Conservation (phyloP, 176 grass and related monocot genomes). For the Olyra latifolia region DNA sequence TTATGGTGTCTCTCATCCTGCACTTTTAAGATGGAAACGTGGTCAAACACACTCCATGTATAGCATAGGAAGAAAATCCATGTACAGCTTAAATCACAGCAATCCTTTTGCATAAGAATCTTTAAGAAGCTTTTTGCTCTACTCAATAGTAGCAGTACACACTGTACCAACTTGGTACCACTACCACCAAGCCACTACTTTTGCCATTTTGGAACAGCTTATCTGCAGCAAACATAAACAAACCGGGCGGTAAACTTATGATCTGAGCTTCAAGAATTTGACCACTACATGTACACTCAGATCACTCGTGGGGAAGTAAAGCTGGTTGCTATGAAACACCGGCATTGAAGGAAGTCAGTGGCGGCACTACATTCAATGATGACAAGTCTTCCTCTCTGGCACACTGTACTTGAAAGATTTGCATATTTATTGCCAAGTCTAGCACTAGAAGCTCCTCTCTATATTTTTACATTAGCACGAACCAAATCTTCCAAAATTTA, state of each 20-base stretch:
- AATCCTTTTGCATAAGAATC: not conserved
- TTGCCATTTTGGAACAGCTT: not conserved
- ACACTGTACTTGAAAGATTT: constrained; percentile 42
- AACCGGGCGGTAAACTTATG: not conserved
- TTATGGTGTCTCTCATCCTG: not conserved
- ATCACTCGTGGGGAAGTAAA: not conserved
- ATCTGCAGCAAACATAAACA: not conserved
- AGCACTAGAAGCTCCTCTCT: constrained; percentile 1
- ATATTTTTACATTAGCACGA: not conserved
- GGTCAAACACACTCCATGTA: not conserved
- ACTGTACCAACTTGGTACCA: not conserved
- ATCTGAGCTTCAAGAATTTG: not conserved
- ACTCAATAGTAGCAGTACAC: not conserved
- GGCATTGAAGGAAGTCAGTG: constrained; percentile 31
- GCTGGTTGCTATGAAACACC: not conserved
- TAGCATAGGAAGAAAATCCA: too few species aligned
- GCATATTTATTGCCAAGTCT: constrained; percentile 6
- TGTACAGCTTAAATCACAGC: not conserved
- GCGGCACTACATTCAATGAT: constrained; percentile 6
- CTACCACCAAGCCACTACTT: not conserved
- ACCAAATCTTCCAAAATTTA: not conserved
- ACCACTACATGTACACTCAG: not conserved
- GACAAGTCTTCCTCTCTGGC: constrained; percentile 5
- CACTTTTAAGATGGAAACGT: constrained; percentile 7
- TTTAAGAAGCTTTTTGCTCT: not conserved